phyloP scores from a whole-genome alignment of 2,329 filamentous ascomycete genomes.

The Xylaria arbuscula region DNA sequence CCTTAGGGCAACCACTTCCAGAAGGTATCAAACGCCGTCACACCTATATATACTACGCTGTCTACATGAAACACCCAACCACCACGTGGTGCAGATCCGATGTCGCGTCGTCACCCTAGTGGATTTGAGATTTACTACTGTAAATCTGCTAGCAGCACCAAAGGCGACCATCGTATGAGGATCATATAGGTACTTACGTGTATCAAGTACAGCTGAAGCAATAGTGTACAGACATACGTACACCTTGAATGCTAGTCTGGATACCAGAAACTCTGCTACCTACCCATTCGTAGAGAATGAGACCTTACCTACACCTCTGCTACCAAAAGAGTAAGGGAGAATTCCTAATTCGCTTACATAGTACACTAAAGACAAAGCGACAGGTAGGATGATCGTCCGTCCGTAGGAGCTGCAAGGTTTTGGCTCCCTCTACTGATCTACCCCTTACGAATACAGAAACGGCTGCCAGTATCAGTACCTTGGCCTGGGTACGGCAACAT shows the following conservation, averaged over 20 bases:
- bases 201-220: not conserved
- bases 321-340: not conserved
- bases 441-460: no score
- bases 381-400: not conserved
- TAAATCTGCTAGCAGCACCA: not conserved
- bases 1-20: constrained; percentile 18
- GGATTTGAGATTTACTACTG: constrained; percentile 15
- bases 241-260: not conserved
- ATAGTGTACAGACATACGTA: not conserved
- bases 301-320: not conserved
- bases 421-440: no score
- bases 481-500: not conserved
- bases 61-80: constrained; percentile 34
- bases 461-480: not conserved
- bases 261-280: not conserved
- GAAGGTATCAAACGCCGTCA: constrained; percentile 25
- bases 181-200: not conserved
- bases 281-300: not conserved
- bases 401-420: not conserved
- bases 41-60: not conserved
- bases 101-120: constrained; percentile 26
- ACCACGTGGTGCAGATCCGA: constrained; percentile 26
- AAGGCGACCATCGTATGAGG: constrained; percentile 35
- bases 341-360: not conserved
- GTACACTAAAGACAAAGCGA: not conserved